Conservation (phyloP, 116 monocot genomes). For the Cymodocea nodosa region DNA sequence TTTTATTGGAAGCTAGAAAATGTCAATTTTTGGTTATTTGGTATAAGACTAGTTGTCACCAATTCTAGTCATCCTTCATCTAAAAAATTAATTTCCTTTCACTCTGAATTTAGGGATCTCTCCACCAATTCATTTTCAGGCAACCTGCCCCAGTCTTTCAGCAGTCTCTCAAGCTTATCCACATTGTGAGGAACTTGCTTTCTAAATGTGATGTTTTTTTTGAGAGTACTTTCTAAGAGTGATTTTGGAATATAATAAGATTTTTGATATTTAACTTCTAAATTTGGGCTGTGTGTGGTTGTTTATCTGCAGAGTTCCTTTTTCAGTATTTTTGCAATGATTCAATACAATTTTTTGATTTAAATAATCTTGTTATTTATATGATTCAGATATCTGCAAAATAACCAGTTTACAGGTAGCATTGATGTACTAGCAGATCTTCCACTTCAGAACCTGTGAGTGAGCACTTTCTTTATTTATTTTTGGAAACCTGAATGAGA, state of each 20-base stretch:
- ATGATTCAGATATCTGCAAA: constrained; percentile 50
- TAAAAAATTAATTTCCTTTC: background rate
- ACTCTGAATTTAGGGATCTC: constrained; percentile 45
- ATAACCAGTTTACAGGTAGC: constrained; percentile 76
- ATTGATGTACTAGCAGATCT: constrained; percentile 64
- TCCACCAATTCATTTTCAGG: constrained; percentile 73
- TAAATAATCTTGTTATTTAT: background rate
- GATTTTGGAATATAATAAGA: background rate
- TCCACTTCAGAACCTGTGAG: constrained; percentile 70
- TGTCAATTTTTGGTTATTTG: background rate
- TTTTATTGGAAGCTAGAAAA: background rate
- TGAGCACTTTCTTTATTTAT: background rate
- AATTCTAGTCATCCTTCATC: background rate
- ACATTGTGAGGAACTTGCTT: constrained; percentile 28
- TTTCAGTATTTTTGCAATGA: too few relatives aligned
- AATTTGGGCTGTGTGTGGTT: too few relatives aligned
- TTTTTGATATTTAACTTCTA: background rate
- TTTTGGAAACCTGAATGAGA: too few relatives aligned
- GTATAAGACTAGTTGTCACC: background rate
- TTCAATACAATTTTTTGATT: background rate
- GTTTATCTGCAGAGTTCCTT: too few relatives aligned
- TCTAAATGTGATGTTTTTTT: background rate
- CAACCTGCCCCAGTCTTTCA: constrained; percentile 54
- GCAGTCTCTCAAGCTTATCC: constrained; percentile 37
- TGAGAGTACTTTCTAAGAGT: background rate